A percentile compares a stretch with the other conserved stretches of the same genome.
phyloP scores from a whole-genome alignment of 192 early-diverging fungal species.

The Entrophospora sp. region DNA sequence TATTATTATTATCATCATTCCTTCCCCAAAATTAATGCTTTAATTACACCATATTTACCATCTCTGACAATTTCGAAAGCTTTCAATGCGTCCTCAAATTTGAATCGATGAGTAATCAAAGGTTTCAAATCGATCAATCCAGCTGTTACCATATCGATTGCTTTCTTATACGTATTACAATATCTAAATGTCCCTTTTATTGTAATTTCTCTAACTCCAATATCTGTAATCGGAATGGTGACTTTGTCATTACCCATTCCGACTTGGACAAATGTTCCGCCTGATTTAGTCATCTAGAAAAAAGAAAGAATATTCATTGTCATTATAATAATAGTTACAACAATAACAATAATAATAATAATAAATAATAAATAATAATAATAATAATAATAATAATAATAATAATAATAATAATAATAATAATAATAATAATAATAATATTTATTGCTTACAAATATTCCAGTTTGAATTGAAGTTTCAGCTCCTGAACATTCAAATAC shows the following conservation, averaged over 20 bases:
- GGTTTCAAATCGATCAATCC: constrained; percentile 31
- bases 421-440: too few species aligned
- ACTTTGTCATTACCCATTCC: constrained; percentile 34
- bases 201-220: constrained; percentile 30
- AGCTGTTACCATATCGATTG: constrained; percentile 23
- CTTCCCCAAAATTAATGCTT: constrained; percentile 27
- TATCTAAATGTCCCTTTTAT: constrained; percentile 34
- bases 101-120: constrained; percentile 33
- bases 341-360: too few species aligned
- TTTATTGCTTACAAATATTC: constrained; percentile 23
- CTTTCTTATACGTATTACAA: constrained; percentile 27
- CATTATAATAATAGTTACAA: too few species aligned
- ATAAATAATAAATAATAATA: too few species aligned
- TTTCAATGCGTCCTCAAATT: constrained; percentile 27
- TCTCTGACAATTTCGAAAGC: constrained; percentile 33
- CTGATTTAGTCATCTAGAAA: constrained; percentile 21
- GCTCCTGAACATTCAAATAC: constrained; percentile 35
- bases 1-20: too few species aligned
- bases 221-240: constrained; percentile 26
- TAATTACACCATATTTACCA: constrained; percentile 30
- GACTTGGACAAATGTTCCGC: constrained; percentile 32
- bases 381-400: too few species aligned
- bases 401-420: too few species aligned
- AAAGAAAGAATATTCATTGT: background rate
- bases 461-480: constrained; percentile 34